Percentiles rank a stretch among this genome's conserved stretches.
phyloP scores from a whole-genome alignment of 176 grass and related monocot species.

The Pontederia crassipes region DNA sequence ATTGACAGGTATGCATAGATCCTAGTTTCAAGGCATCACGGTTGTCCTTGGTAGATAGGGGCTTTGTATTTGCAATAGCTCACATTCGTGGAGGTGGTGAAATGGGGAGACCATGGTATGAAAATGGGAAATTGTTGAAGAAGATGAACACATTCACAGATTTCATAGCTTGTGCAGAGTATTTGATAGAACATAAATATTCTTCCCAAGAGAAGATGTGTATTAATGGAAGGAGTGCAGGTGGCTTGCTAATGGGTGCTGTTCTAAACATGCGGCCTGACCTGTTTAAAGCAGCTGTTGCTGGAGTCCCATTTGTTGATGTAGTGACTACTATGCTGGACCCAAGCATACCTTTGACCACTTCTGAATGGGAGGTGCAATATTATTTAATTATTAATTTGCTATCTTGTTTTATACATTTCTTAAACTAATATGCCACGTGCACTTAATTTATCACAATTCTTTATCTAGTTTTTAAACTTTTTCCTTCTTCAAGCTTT shows the following conservation, averaged over 20 bases:
- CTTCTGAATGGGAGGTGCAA: conserved; percentile 85
- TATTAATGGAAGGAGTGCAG: conserved; percentile 82
- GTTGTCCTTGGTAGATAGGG: conserved; percentile 73
- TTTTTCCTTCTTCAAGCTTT: too few species aligned
- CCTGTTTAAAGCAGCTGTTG: conserved; percentile 64
- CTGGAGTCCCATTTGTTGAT: conserved; percentile 86
- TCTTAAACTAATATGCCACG: neutral
- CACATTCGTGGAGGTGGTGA: conserved; percentile 88
- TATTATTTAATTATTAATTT: neutral
- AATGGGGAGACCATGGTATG: conserved; percentile 94
- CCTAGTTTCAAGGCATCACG: conserved; percentile 51
- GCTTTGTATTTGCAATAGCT: conserved; percentile 72
- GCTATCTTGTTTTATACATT: neutral
- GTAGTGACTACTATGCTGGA: conserved; percentile 91
- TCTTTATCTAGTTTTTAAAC: neutral
- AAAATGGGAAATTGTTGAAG: conserved; percentile 69
- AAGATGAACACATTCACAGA: conserved; percentile 96
- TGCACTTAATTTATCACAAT: too few species aligned
- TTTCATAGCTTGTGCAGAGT: conserved; percentile 76
- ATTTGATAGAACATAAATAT: conserved; percentile 71
- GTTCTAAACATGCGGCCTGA: conserved; percentile 92
- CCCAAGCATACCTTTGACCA: conserved; percentile 75
- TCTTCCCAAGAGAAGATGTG: conserved; percentile 69
- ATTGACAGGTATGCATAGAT: conserved; percentile 55
- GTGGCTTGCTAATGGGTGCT: conserved; percentile 62